phyloP scores from a whole-genome alignment of 2,329 filamentous ascomycete genomes.

The Diaporthe sp. region DNA sequence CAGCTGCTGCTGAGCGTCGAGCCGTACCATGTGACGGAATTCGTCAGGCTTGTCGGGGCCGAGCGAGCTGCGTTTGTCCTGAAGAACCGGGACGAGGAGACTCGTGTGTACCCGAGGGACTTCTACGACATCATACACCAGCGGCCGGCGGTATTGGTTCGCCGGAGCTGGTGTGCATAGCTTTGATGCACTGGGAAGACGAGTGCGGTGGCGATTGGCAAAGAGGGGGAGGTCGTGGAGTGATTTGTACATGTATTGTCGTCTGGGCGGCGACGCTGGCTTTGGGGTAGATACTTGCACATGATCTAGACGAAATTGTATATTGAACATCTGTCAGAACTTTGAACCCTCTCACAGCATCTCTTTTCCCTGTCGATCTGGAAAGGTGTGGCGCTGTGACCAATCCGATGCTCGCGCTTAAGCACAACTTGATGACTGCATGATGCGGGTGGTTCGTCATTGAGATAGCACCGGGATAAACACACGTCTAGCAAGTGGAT shows the following conservation, averaged over 20 bases:
- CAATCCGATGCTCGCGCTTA: background rate
- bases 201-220: background rate
- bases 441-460: background rate
- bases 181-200: background rate
- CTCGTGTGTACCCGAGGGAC: background rate
- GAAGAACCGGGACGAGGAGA: background rate
- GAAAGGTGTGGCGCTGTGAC: background rate
- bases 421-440: constrained; percentile 13
- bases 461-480: background rate
- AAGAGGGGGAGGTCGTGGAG: too few species aligned
- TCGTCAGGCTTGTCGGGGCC: background rate
- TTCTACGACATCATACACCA: constrained; percentile 8
- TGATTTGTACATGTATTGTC: background rate
- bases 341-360: background rate
- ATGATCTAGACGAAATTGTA: background rate
- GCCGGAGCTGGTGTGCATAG: background rate
- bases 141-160: background rate
- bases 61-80: background rate
- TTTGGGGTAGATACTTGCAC: background rate
- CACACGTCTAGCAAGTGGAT: background rate
- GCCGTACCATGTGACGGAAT: background rate
- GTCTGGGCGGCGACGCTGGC: background rate
- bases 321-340: background rate
- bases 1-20: background rate
- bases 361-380: background rate